Evolutionary conservation across 306 rosid species (phyloP).

Genomic region (Canavalia gladiata): DNA sequence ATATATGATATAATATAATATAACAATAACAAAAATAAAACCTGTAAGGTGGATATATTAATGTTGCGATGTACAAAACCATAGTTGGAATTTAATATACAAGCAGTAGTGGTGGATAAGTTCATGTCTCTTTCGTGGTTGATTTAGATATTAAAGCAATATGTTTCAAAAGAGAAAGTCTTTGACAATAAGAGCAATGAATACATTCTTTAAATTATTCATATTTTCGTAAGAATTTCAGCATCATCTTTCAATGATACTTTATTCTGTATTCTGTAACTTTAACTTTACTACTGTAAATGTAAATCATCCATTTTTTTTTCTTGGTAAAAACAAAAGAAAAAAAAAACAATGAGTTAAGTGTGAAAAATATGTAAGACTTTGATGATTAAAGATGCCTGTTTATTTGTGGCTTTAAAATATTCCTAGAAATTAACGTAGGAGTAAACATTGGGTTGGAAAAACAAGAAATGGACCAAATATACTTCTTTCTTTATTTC

Average conservation of each 20-base stretch:
- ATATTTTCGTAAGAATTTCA: not conserved
- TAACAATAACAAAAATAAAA: too few relatives aligned
- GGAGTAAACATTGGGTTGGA: not conserved
- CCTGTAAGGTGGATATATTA: too few relatives aligned
- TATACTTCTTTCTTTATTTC: not conserved
- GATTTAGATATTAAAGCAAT: too few relatives aligned
- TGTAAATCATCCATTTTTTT: not conserved
- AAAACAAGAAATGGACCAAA: not conserved
- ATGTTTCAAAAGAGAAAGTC: too few relatives aligned
- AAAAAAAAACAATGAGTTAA: not conserved
- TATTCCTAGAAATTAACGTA: not conserved
- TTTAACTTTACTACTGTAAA: not conserved
- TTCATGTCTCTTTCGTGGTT: too few relatives aligned
- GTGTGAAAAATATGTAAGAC: not conserved
- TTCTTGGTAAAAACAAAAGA: not conserved
- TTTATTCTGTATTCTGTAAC: slow-evolving; percentile 1
- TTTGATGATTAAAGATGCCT: too few relatives aligned
- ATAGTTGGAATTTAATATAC: too few relatives aligned
- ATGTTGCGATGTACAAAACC: too few relatives aligned
- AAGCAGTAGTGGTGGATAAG: too few relatives aligned
- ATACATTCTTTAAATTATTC: not conserved
- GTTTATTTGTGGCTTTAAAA: not conserved
- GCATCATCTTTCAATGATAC: not conserved
- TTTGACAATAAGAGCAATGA: not conserved
- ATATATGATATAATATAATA: too few relatives aligned